These are phyloP conservation scores for Alternaria sp. DNA, from an alignment of 2,329 filamentous ascomycete species.

Conservation along the genomic window DNA sequence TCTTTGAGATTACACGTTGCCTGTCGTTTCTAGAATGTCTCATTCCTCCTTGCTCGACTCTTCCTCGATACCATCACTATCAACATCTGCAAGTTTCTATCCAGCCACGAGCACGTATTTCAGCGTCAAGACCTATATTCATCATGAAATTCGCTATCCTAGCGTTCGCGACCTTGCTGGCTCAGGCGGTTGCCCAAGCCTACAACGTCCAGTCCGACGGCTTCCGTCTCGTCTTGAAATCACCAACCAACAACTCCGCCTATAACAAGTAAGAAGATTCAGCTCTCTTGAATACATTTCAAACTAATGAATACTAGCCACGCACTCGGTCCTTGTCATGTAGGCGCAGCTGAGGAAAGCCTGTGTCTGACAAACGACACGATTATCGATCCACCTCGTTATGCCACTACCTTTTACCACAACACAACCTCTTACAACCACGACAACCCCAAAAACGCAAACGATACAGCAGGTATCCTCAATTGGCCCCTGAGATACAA, in stretches of 20 bases:
- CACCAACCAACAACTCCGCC: conserved; percentile 18
- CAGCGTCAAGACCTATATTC: neutral
- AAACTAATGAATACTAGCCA: conserved; percentile 10
- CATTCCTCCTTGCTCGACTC: neutral
- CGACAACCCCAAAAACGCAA: neutral
- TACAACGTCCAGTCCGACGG: conserved; percentile 12
- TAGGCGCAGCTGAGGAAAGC: conserved; percentile 57
- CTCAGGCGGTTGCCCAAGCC: neutral
- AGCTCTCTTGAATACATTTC: neutral
- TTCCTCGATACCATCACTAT: neutral
- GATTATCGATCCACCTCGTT: conserved; percentile 10
- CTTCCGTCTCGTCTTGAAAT: conserved; percentile 36
- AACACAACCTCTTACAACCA: conserved; percentile 33
- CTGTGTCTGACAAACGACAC: conserved; percentile 36
- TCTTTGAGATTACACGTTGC: neutral
- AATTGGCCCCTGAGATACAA: conserved; percentile 19
- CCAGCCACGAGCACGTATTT: neutral
- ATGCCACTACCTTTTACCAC: conserved; percentile 39
- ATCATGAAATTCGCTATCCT: conserved; percentile 14
- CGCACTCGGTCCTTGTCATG: conserved; percentile 49
- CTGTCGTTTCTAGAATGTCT: neutral
- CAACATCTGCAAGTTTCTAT: neutral
- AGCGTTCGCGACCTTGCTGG: conserved; percentile 7
- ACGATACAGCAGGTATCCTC: conserved; percentile 20
- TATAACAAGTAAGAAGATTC: conserved; percentile 24